Evolutionary conservation across 768 basidiomycete species (phyloP), one percentile per base, ranked within the genome.

Genomic region (Rhodocollybia butyracea): DNA sequence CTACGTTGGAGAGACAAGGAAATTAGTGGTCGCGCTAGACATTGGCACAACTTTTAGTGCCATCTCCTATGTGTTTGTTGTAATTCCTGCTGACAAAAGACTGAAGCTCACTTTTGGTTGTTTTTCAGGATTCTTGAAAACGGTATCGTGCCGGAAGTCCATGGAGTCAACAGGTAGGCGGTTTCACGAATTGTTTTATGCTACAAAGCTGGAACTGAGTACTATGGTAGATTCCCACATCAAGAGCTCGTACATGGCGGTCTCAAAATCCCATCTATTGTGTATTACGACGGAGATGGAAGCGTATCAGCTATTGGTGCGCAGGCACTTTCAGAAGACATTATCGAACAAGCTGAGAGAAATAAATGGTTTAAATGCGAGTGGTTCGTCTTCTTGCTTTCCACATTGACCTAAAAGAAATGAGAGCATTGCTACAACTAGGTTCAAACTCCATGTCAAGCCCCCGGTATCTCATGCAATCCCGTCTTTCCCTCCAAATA

Each of bases 31-130:
- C 26, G 75, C 76, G 2, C 74, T 81, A 30, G 79, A 80, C 56
- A 63, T 80, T 7, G 79, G 79, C 13, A 80, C 77, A 4, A 80
- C 76, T 2, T 79, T 66, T 31, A 78, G 77, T 42, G 76, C 77
- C 5, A 70, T 80, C n/a, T 74, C 74, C 2, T 80, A 80, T 56
- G 60, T 62, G 68, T 64, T 41, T 30, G 58, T 46, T 41, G 31
- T 34, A 22, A 3, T 6, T 24, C 34, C 6, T 1, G 42, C 11
- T 32, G 21, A 5, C 8, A 26, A 10, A 21, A 17, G 12, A 1
- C 34, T 36, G n/a, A 45, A 17, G 11, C 11, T 39, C 6, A 24
- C 13, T 40, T 15, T 26, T 22, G 15, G 21, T 5, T 24, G 21
- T 5, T 46, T 12, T 46, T 50, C 34, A 46, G 27, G 48, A 74